Base-by-base conservation (phyloP, 306 rosid species). In the Sindora glabra region DNA sequence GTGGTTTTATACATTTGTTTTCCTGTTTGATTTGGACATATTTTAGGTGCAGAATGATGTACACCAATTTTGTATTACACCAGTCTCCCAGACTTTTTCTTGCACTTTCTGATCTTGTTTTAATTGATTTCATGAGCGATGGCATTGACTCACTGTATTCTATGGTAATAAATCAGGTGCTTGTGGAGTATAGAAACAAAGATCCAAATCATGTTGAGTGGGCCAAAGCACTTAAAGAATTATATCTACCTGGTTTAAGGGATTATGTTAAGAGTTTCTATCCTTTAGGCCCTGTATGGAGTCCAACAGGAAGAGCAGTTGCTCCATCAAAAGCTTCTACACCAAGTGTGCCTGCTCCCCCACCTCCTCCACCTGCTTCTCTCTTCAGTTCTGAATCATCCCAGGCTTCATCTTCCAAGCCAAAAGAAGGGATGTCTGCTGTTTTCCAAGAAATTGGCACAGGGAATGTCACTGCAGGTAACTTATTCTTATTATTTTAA, bases 211-310 rank as follows among this genome's bases (percentile, higher is more conserved):
- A 94, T 69, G 85, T 89, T 44, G 97, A 94, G 81, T 94, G 97
- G 97, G 95, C 79, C 62, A 94, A 86, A 86, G 94, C 99, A 66
- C 69, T 94, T 36, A 94, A 94, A 81, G 99, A 94, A 67, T 77
- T 94, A 55, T 94, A 94, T 73, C 47, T 94, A 3, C 94, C 99
- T 66, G 99, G 99, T 63, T 70, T 94, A 81, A 84, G 90, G 64
- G 99, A 94, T 48, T 94, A 84, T 62, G 90, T 94, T 56, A 94
- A 94, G 81, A 73, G 82, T 54, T 73, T 74, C 74, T 66, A 80
- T 79, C 95, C 99, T 11, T 69, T 89, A 80, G 99, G 99, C 51
- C 97, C 95, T 57, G 86, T 80, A 29, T 94, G 99, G 99, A 84
- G 80, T 48, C 65, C 80, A 62, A 82, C 87, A 13, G 94, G 99